These are phyloP conservation scores for Diaporthe sp. DNA, from an alignment of 2,329 filamentous ascomycete species.

Conservation along the genomic window DNA sequence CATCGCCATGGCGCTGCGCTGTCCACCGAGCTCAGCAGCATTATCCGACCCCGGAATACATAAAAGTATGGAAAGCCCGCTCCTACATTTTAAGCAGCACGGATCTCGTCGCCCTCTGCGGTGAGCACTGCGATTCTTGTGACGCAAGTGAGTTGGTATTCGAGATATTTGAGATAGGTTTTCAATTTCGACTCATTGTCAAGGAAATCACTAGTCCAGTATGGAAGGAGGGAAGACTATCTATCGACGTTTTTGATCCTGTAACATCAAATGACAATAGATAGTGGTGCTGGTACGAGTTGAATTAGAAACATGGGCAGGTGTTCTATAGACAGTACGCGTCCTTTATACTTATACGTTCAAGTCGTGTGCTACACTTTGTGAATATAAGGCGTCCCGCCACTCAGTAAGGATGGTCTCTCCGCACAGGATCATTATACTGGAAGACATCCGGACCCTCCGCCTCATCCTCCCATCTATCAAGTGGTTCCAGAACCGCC, in stretches of 20 bases:
- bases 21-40: not conserved
- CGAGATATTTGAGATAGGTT: not conserved
- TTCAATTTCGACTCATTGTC: not conserved
- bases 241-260: not conserved
- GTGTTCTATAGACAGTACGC: no score
- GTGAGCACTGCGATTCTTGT: not conserved
- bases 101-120: not conserved
- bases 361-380: not conserved
- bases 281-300: not conserved
- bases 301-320: no score
- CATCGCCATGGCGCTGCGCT: not conserved
- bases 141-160: not conserved
- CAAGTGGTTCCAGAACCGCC: slow-evolving; percentile 8
- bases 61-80: not conserved
- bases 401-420: slow-evolving; percentile 26
- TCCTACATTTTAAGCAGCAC: not conserved
- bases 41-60: not conserved
- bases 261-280: not conserved
- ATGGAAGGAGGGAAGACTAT: not conserved
- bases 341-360: no score
- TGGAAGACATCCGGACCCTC: slow-evolving; percentile 19
- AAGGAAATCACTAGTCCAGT: not conserved
- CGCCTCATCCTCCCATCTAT: slow-evolving; percentile 33
- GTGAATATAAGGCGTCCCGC: no score
- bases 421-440: slow-evolving; percentile 35